phyloP scores from a whole-genome alignment of 805 yeast species.

The Candida railenensis region DNA sequence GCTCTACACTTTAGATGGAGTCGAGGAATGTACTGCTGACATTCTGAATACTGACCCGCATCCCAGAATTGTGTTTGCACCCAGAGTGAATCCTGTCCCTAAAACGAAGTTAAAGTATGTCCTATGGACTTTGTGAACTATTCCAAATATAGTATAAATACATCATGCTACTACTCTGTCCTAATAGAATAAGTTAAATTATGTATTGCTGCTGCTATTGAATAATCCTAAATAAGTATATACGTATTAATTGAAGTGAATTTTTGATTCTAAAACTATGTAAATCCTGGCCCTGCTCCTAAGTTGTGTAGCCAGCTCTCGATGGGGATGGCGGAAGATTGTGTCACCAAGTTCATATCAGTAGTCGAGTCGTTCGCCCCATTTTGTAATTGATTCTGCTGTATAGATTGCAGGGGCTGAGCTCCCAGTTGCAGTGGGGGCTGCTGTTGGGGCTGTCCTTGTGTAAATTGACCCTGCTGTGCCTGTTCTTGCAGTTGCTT shows the following conservation, averaged over 20 bases:
- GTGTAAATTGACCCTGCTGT: not conserved
- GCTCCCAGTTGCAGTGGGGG: constrained; percentile 1
- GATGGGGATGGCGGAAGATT: constrained; percentile 10
- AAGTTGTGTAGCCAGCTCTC: constrained; percentile 31
- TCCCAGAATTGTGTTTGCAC: no score
- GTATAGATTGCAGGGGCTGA: constrained; percentile 7
- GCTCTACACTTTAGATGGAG: no score
- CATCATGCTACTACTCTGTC: no score
- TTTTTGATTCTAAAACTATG: constrained; percentile 5
- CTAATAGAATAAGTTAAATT: not conserved
- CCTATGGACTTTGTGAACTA: no score
- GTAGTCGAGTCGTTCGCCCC: constrained; percentile 6
- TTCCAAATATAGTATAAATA: no score
- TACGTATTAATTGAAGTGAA: no score
- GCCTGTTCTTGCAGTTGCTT: not conserved
- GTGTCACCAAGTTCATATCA: constrained; percentile 8
- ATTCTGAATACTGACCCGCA: no score
- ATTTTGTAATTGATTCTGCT: constrained; percentile 6
- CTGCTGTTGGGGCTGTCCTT: constrained; percentile 14
- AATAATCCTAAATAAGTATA: no score
- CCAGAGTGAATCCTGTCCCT: no score
- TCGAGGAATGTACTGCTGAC: no score
- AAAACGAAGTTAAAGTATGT: no score
- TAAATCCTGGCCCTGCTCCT: constrained; percentile 34
- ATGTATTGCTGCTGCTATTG: not conserved